Evolutionary conservation across 2,329 filamentous ascomycete species (phyloP), one percentile per base, ranked within the genome.

Genomic region (Zymoseptoria tritici): DNA sequence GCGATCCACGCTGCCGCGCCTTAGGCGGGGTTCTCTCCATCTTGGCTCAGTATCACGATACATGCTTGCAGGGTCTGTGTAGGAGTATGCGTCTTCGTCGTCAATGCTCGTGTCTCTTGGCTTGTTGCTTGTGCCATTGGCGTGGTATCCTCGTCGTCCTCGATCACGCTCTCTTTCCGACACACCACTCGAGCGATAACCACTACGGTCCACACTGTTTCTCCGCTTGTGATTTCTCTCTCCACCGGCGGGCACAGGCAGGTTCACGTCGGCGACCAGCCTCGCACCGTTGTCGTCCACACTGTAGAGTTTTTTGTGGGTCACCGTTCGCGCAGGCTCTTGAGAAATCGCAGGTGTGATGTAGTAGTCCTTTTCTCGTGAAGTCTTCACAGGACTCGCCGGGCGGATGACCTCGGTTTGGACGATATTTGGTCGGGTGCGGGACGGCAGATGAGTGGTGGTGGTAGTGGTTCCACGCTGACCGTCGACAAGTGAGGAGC

Each of bases 61-160:
- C 79, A 81, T 81, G 66, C 74, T 73, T 9, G 77, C 77, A 3
- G 79, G 70, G 63, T 80, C 78, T 1, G 78, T 80, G 70, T 81
- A 81, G 3, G 78, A 80, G 64, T 76, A 80, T 55, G 73, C 74
- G 53, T 76, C 75, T 53, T 78, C 76, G 49, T 79, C 77, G 49
- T 71, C 69, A 54, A 72, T 69, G 52, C 64, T 69, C 61, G 68
- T 70, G 52, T 69, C 62, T 59, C 60, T 57, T 21, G 63, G 55
- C 29, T 63, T 56, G 57, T 64, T 62, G 54, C 61, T 57, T 26
- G 66, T 61, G 29, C 67, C 69, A 36, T 61, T 70, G 50, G 67
- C 62, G 60, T 74, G 71, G 57, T 74, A 74, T 58, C 61, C 63
- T 49, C 67, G 67, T 13, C 68, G 61, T 19, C 68, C 66, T 50